Evolutionary conservation across 805 yeast genomes (phyloP), one percentile per base, ranked within the genome.

Genomic region (Starmerella vaccinii): DNA sequence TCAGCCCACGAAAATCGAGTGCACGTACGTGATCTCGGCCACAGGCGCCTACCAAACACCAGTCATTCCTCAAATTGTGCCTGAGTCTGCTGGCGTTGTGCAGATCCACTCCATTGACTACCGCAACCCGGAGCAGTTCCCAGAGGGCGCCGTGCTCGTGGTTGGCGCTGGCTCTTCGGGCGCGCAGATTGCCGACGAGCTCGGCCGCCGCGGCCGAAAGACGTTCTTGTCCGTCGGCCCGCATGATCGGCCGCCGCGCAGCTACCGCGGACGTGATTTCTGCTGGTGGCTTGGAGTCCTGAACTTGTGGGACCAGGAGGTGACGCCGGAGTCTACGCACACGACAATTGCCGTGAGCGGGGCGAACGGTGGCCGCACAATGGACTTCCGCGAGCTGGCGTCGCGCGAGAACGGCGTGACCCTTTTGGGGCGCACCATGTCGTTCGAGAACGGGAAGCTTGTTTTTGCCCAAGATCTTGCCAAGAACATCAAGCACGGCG

Each of bases 261-360:
- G 50, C 23, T 55, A 55, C 22, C 56, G 58, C 23, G 51, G 38
- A 12, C 56, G 58, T 15, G 58, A 55, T 37, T 55, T 55, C 49
- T 51, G 53, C 47, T 55, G 58, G 58, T 55, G 58, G 58, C 52
- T 55, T 6, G 58, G 56, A 4, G 58, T 55, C 15, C 39, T 55
- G 37, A 55, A 55, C 39, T 43, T 49, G 49, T 55, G 58, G 58
- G 58, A 55, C 24, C 37, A 41, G 49, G 58, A 55, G 39, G 45
- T 53, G 5, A 18, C 18, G 26, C 49, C 52, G 2, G 47, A 33
- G 18, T 39, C 52, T 3, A 44, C 32, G 13, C 58, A 55, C 47
- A 52, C 56, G 2, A 55, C 58, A 1, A 55, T 55, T 42, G 58
- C 58, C 10, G 58, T 55, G 12, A 55, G 58, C 27, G 58, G 58